A percentile compares a stretch with the other conserved stretches of the same genome.
phyloP scores from a whole-genome alignment of 2,329 filamentous ascomycete species.

The Diaporthe citrichinensis region DNA sequence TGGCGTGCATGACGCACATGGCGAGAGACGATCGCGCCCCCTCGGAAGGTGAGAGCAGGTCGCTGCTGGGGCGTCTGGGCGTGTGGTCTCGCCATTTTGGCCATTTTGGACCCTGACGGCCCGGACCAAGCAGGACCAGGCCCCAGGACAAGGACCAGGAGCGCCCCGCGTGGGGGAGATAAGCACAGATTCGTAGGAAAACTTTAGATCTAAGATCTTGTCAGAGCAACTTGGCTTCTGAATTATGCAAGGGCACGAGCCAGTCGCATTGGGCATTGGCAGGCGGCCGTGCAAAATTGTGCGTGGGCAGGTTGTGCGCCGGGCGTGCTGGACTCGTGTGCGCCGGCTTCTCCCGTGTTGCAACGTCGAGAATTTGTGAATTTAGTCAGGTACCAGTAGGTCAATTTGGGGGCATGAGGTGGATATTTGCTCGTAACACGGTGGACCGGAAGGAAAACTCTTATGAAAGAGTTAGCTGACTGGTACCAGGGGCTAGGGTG shows the following conservation, averaged over 20 bases:
- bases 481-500: not conserved
- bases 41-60: not conserved
- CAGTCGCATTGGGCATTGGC: not conserved
- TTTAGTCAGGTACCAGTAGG: slow-evolving; percentile 30
- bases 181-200: slow-evolving; percentile 14
- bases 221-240: slow-evolving; percentile 36
- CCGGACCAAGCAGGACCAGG: not conserved
- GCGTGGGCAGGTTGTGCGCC: not conserved
- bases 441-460: slow-evolving; percentile 35
- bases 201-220: slow-evolving; percentile 43
- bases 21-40: slow-evolving; percentile 28
- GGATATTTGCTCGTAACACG: slow-evolving; percentile 38
- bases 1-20: slow-evolving; percentile 36
- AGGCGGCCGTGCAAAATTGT: not conserved
- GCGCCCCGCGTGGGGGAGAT: slow-evolving; percentile 42
- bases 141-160: slow-evolving; percentile 22
- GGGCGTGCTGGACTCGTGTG: not conserved
- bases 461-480: slow-evolving; percentile 41
- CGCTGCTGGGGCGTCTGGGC: slow-evolving; percentile 3
- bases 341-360: slow-evolving; percentile 17
- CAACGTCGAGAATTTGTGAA: not conserved
- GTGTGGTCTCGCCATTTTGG: slow-evolving; percentile 11
- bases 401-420: slow-evolving; percentile 23
- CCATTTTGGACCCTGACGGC: slow-evolving; percentile 29
- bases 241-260: slow-evolving; percentile 14